Base-by-base conservation (phyloP, 768 basidiomycete genomes). In the Mycena olivaceomarginata region DNA sequence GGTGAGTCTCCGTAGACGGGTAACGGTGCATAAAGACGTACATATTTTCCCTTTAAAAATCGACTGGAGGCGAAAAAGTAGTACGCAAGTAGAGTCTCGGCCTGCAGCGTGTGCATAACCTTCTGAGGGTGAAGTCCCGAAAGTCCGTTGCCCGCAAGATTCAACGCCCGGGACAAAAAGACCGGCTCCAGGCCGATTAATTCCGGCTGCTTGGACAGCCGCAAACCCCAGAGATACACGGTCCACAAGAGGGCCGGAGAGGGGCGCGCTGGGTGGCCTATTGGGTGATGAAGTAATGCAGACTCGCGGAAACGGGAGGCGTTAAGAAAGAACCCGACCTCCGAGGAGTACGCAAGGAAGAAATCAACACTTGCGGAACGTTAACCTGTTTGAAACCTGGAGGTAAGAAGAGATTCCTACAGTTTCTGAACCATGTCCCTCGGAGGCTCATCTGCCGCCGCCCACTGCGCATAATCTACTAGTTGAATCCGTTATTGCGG, bases 241-340 rank as follows among this genome's bases (percentile, higher is more conserved):
- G 82, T 77, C 46, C 77, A 85, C 45, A 87, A 82, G 10, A 91
- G 81, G 1, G 88, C 89, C 7, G 87, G 87, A 4, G 86, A 46
- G 7, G 87, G 88, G 41, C 87, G 84, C 11, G 81, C 76, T 13
- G 67, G 79, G 89, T 87, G 71, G 79, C 87, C 84, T 39, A 74
- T 75, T 11, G 85, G 82, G 39, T 84, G 80, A n/a, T 81, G 76
- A 13, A 85, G 84, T 16, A 87, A 80, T 45, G 82, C 85, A 53
- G 81, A 85, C 56, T 84, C 80, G 4, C 87, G 85, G 70, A 94
- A 91, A 8, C 92, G 89, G 9, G 84, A 79, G 5, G 84, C 65
- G 74, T 92, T 84, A 45, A 95, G 86, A 83, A 93, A 94, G 74
- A 94, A 90, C 0, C 91, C 92, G 48, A 92, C 82, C 60, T 91